Evolutionary conservation across 345 rosid species (phyloP).

Genomic region (Eucalyptus fibrosa): DNA sequence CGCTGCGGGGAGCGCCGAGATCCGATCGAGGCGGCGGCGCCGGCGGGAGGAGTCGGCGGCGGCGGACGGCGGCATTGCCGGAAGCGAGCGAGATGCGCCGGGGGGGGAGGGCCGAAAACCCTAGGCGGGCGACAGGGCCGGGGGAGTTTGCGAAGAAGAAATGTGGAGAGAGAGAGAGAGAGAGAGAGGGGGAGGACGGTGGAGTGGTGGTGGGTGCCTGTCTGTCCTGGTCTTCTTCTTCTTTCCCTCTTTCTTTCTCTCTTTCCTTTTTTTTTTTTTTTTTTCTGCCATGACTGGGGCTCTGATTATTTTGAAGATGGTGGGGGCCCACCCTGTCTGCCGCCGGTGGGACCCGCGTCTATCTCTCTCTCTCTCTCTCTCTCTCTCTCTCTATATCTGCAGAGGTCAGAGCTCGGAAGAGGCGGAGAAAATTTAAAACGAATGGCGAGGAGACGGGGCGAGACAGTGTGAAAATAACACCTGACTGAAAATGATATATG

Average conservation of each 20-base stretch:
- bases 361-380: background rate
- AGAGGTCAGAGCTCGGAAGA: background rate
- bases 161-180: background rate
- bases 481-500: background rate
- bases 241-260: accelerated
- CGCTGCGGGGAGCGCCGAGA: background rate
- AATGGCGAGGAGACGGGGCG: background rate
- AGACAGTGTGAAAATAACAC: background rate
- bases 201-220: background rate
- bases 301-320: slow-evolving; percentile 24
- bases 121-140: background rate
- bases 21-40: background rate
- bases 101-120: slow-evolving; percentile 4
- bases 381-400: background rate
- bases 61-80: background rate
- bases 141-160: background rate
- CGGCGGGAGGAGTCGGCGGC: background rate
- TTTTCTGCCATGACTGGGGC: background rate
- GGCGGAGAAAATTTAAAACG: background rate
- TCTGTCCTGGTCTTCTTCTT: background rate
- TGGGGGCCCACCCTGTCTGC: slow-evolving; percentile 12
- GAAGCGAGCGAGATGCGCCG: background rate
- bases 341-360: background rate
- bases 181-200: background rate
- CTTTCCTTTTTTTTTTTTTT: too few species aligned